Conservation (phyloP, 2,329 filamentous ascomycete genomes). For the Didymella arachidicola region DNA sequence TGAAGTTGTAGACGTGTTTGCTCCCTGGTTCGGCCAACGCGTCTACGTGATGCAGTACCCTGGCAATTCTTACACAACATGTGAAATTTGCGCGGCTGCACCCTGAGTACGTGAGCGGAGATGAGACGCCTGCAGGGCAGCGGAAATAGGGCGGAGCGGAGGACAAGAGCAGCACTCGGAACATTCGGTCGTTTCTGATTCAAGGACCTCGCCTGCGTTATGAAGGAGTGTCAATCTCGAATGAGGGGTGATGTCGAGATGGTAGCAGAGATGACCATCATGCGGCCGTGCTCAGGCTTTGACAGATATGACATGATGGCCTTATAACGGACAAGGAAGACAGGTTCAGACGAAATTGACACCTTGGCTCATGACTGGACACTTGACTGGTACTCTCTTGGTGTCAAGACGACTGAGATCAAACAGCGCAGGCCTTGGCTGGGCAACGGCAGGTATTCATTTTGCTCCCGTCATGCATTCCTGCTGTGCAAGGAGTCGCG, state of each 20-base stretch:
- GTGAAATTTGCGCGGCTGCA: constrained; percentile 1
- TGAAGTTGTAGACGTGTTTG: not conserved
- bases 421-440: constrained; percentile 10
- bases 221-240: constrained; percentile 10
- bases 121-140: constrained; percentile 9
- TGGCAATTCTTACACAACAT: not conserved
- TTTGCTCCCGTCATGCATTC: constrained; percentile 12
- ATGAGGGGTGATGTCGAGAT: constrained; percentile 5
- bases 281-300: constrained; percentile 16
- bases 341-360: constrained; percentile 8
- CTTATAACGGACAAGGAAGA: constrained; percentile 11
- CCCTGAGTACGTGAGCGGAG: constrained; percentile 13
- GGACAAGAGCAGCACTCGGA: constrained; percentile 6
- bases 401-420: constrained; percentile 2
- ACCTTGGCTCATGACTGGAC: not conserved
- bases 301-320: constrained; percentile 18
- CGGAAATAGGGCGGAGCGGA: constrained; percentile 19
- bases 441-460: constrained; percentile 16
- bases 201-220: constrained; percentile 1
- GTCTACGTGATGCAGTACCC: constrained; percentile 1
- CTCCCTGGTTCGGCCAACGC: not conserved
- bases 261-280: constrained; percentile 6
- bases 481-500: constrained; percentile 5
- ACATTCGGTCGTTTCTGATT: constrained; percentile 3
- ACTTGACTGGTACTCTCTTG: not conserved